Conservation (phyloP, 2,329 filamentous ascomycete genomes). For the Dactylellina sp. region DNA sequence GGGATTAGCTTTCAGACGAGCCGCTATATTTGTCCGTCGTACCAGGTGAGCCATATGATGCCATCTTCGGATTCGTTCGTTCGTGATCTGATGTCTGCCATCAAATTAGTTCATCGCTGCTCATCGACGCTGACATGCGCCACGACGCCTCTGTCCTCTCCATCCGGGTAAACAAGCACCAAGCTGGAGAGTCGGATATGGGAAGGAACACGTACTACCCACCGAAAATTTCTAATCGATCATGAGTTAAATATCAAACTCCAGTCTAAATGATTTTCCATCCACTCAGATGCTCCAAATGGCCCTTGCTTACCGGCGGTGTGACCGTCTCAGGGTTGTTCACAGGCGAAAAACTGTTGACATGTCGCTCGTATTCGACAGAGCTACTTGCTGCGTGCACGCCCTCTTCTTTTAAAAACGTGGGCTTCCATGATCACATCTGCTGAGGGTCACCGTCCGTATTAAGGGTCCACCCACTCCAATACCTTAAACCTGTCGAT, state of each 20-base stretch:
- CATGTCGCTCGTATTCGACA: slow-evolving; percentile 12
- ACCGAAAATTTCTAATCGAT: slow-evolving; percentile 29
- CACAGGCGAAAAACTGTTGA: slow-evolving; percentile 1
- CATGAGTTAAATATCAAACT: slow-evolving; percentile 42
- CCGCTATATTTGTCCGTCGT: slow-evolving; percentile 29
- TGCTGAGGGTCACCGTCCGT: slow-evolving; percentile 34
- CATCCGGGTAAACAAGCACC: slow-evolving; percentile 38
- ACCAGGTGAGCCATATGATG: slow-evolving; percentile 39
- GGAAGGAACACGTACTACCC: slow-evolving; percentile 1
- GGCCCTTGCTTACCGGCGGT: slow-evolving; percentile 8
- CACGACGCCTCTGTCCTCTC: slow-evolving; percentile 19
- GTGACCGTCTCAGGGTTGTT: slow-evolving; percentile 45
- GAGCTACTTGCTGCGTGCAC: slow-evolving; percentile 4
- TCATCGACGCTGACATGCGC: slow-evolving; percentile 16
- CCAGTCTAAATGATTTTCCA: slow-evolving; percentile 39
- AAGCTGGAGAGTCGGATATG: slow-evolving; percentile 11
- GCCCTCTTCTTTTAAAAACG: background rate
- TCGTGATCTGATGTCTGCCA: slow-evolving; percentile 1
- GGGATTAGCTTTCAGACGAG: background rate
- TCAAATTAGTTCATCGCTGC: slow-evolving; percentile 11
- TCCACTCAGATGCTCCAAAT: slow-evolving; percentile 30
- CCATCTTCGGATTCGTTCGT: slow-evolving; percentile 14
- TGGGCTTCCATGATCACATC: slow-evolving; percentile 44
- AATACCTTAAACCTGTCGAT: slow-evolving; percentile 41
- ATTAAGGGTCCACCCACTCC: slow-evolving; percentile 53